phyloP scores from a whole-genome alignment of 352 stramenopile genomes.

The Pythium graminicola region DNA sequence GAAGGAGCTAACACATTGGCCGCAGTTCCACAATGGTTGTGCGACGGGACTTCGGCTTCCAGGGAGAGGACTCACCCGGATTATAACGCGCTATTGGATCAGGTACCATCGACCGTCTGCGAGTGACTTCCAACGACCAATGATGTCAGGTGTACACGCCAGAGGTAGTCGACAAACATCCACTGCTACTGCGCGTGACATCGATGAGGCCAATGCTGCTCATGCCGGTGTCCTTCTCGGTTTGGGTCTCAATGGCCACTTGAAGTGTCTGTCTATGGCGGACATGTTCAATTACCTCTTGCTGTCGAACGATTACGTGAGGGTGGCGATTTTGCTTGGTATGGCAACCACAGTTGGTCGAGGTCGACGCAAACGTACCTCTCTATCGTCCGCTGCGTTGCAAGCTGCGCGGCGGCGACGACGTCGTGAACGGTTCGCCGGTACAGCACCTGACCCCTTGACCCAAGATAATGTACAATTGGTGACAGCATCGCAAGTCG shows the following conservation, averaged over 20 bases:
- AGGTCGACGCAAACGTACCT: slow-evolving; percentile 47
- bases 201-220: slow-evolving; percentile 80
- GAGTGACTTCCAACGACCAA: slow-evolving; percentile 21
- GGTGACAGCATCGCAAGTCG: slow-evolving; percentile 13
- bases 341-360: slow-evolving; percentile 93
- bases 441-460: slow-evolving; percentile 4
- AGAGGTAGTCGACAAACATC: slow-evolving; percentile 15
- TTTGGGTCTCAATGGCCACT: slow-evolving; percentile 91
- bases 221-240: slow-evolving; percentile 95
- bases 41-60: slow-evolving; percentile 91
- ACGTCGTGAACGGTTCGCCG: neutral
- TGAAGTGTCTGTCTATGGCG: slow-evolving; percentile 93
- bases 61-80: slow-evolving; percentile 47
- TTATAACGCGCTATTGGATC: slow-evolving; percentile 97
- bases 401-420: slow-evolving; percentile 10
- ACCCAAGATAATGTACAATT: slow-evolving; percentile 21
- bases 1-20: slow-evolving; percentile 93
- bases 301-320: slow-evolving; percentile 94
- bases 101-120: slow-evolving; percentile 93
- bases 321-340: slow-evolving; percentile 94
- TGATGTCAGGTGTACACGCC: neutral
- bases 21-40: slow-evolving; percentile 98
- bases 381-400: slow-evolving; percentile 6
- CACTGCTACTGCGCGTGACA: slow-evolving; percentile 26
- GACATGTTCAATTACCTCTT: slow-evolving; percentile 99